Evolutionary conservation across 1,139 yeast species (phyloP).

Genomic region (Kluyveromyces sp.): DNA sequence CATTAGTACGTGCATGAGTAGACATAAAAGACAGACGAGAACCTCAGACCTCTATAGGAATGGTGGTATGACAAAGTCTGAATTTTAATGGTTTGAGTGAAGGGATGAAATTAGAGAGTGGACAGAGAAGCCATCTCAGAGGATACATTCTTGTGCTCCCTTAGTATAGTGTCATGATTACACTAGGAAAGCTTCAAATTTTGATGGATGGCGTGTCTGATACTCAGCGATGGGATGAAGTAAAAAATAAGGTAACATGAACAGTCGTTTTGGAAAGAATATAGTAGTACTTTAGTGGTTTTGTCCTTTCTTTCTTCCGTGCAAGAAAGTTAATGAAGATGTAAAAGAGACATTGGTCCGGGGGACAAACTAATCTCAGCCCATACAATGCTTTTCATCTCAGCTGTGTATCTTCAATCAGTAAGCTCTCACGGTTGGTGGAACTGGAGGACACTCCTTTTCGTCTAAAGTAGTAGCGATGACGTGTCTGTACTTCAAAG

Average conservation of each 20-base stretch:
- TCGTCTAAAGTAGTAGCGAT: slow-evolving; percentile 80
- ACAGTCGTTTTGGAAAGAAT: not conserved
- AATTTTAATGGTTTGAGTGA: no score
- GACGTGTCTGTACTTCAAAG: slow-evolving; percentile 81
- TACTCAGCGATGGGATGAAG: not conserved
- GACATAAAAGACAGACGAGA: not conserved
- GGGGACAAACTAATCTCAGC: no score
- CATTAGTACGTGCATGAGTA: not conserved
- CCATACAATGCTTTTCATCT: not conserved
- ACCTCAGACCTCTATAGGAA: no score
- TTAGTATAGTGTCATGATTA: no score
- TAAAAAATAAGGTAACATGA: not conserved
- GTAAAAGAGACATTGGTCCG: no score
- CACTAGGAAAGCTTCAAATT: not conserved
- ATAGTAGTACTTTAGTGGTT: not conserved
- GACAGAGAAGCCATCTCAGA: no score
- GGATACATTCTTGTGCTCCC: no score
- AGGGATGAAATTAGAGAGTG: no score
- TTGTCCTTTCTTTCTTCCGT: not conserved
- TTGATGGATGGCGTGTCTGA: no score
- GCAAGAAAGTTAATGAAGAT: not conserved
- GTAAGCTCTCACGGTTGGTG: slow-evolving; percentile 94
- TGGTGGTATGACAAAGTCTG: no score
- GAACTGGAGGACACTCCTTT: slow-evolving; percentile 89
- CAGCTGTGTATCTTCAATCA: no score